Base-by-base conservation (phyloP, 768 basidiomycete species). In the Amanita subjunquillea region DNA sequence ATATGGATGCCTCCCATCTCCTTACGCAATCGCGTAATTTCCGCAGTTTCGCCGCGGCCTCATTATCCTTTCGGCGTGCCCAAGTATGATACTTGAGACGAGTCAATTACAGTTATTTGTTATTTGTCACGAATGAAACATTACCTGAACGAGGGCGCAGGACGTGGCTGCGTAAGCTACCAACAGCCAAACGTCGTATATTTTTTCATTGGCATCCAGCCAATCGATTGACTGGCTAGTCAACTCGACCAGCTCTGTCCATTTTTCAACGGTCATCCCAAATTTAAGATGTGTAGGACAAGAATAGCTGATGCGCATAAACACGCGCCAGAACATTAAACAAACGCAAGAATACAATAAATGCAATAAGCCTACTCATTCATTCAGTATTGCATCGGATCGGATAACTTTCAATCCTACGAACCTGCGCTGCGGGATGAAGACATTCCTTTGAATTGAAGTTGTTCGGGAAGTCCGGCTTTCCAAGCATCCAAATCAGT, bases 311-410 rank as follows among this genome's bases (percentile, higher is more conserved):
- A 97, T 91, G 48, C 95, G 82, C 91, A 97, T 94, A 72, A 97
- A 98, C 30, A 96, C 92, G 47, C 95, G 86, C 84, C 91, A 96
- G 69, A 96, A 94, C 66, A 98, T 88, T 83, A 98, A 96, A 59
- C 83, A 85, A 41, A 97, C 83, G 62, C 89, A 91, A 29, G 87
- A 80, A 65, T 90, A 93, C 38, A 91, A 74, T 49, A 97, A 67
- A 66, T 96, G 93, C 22, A 99, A 73, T 51, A 96, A 72, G 39
- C 95, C 94, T 90, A 59, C 48, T 52, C 22, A 25, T 50, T 32
- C 48, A 29, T 56, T 43, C 57, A 59, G 25, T 50, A 45, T 32
- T 29, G 25, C 29, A 39, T 34, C 42, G n/a, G 17, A 39, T 34
- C 42, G n/a, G 22, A 54, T 20, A 48, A 36, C 25, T 17, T 12